A percentile compares a stretch with the other conserved stretches of the same genome.
Conservation (phyloP, 306 rosid genomes). For the Trifolium fragiferum region DNA sequence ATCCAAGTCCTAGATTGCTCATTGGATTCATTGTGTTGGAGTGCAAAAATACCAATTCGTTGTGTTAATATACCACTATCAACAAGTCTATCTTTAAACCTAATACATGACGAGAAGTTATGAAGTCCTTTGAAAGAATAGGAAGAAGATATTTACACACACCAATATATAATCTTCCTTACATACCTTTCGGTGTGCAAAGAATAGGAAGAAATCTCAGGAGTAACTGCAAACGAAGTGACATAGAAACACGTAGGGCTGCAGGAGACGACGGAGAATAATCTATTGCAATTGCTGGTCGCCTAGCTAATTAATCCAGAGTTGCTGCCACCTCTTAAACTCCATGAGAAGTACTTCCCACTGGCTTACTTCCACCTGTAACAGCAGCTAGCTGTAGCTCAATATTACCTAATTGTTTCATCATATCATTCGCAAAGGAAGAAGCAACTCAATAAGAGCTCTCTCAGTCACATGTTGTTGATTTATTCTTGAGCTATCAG, state of each 20-base stretch:
- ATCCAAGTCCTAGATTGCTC: too few species aligned
- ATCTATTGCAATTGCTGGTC: conserved; percentile 59
- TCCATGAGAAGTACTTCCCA: conserved; percentile 70
- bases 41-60: too few species aligned
- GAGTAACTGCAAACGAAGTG: conserved; percentile 79
- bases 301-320: conserved; percentile 85
- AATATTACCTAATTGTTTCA: conserved; percentile 80
- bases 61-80: too few species aligned
- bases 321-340: conserved; percentile 74
- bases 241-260: conserved; percentile 81
- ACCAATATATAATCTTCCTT: too few species aligned
- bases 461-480: conserved; percentile 80
- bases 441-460: conserved; percentile 84
- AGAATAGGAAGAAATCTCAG: conserved; percentile 87
- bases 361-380: conserved; percentile 74
- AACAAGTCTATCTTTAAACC: not conserved
- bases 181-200: conserved; percentile 78
- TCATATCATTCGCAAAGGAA: conserved; percentile 85
- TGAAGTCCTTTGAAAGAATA: not conserved
- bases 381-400: conserved; percentile 74
- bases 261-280: conserved; percentile 74
- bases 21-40: too few species aligned
- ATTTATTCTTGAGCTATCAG: conserved; percentile 52
- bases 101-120: not conserved
- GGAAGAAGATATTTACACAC: conserved; percentile 20